Base-by-base conservation (phyloP, 2,329 filamentous ascomycete genomes). In the Ciborinia camelliae region DNA sequence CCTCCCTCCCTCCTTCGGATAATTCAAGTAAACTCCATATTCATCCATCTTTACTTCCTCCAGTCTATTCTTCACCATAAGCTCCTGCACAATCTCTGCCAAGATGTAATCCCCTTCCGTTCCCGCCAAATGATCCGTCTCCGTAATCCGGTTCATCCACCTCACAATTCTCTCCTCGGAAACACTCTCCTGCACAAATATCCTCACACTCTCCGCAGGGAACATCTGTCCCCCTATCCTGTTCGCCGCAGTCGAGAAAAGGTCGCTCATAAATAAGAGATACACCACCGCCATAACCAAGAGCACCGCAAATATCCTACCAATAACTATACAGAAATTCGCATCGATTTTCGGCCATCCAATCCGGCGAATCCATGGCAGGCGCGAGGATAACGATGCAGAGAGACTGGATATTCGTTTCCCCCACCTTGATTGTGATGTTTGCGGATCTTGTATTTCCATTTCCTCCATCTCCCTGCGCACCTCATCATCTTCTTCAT, bases 1-100 rank as follows among this genome's bases (percentile, higher is more conserved):
- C 58, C 95, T 84, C 15, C 94, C 95, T 66, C 86, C 88, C 35
- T 83, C 79, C 68, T 82, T 89, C 0, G 95, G 92, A 75, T 96
- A 99, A 77, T 98, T 98, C 73, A 98, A 80, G 75, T 97, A 98
- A 20, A 96, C 93, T 71, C 89, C 84, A 76, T 91, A 96, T 74
- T 92, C 86, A 72, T 96, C 90, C 72, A 92, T 82, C 58, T 81
- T 79, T 32, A 96, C 87, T 65, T 89, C 82, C 71, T 97, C 92
- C 73, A 99, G 82, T 4, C 86, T 84, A 53, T 88, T 87, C 59
- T 82, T 83, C 69, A 80, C 79, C 77, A 97, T 97, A 75, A 89
- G 84, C 72, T 86, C 87, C 76, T 93, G 84, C 63, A 97, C 86
- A 80, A 93, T 96, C 79, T 91, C 85, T 9, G 91, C 94, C 63